A percentile compares a stretch with the other conserved stretches of the same genome.
Evolutionary conservation across 768 basidiomycete genomes (phyloP).

Genomic region (Hypholoma sublateritium): DNA sequence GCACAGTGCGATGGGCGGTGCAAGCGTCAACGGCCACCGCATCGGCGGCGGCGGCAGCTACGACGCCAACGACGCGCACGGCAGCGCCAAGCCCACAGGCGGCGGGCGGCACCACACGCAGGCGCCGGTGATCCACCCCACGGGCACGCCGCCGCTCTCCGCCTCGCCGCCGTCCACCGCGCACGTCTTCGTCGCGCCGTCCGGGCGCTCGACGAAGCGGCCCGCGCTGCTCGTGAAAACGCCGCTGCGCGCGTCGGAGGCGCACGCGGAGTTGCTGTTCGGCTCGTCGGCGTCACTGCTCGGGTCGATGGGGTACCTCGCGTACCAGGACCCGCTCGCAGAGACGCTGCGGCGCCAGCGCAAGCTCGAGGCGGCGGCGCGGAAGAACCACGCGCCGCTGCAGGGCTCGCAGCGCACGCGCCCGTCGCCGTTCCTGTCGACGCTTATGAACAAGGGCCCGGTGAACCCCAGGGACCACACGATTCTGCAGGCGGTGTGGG

Average conservation of each 20-base stretch:
- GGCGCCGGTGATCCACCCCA: neutral
- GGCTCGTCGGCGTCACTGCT: constrained; percentile 26
- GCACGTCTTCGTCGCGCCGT: constrained; percentile 13
- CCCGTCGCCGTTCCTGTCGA: constrained; percentile 30
- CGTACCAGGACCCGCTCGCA: constrained; percentile 15
- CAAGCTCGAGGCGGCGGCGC: constrained; percentile 8
- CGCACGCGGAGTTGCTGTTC: constrained; percentile 8
- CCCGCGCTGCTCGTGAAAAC: constrained; percentile 21
- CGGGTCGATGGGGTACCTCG: constrained; percentile 18
- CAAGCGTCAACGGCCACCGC: neutral
- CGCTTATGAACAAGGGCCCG: constrained; percentile 36
- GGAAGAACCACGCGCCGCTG: neutral
- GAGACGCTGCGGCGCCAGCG: constrained; percentile 12
- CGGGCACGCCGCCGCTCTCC: neutral
- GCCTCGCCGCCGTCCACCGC: neutral
- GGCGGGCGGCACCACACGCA: neutral
- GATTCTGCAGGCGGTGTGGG: constrained; percentile 62
- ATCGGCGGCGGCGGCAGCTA: neutral
- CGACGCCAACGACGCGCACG: neutral
- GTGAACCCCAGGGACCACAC: constrained; percentile 68
- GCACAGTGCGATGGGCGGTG: neutral
- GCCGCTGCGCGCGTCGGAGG: neutral
- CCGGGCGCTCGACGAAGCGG: constrained; percentile 18
- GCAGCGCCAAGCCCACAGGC: neutral
- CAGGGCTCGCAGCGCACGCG: constrained; percentile 12